Percentiles rank a stretch among this genome's conserved stretches.
Conservation (phyloP, 345 rosid genomes). For the Acer negundo region DNA sequence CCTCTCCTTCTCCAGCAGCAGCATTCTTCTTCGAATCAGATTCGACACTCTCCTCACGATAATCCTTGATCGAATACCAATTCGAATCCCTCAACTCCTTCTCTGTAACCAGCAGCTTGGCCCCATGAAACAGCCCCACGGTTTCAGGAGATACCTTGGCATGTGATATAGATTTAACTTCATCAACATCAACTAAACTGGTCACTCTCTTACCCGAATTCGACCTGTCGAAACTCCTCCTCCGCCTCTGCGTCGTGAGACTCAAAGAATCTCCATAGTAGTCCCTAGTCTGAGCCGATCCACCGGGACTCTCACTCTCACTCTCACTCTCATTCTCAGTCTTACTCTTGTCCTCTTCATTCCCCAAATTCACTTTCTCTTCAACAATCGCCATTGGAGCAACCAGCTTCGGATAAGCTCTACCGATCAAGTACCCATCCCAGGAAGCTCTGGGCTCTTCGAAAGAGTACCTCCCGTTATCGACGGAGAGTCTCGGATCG, state of each 20-base stretch:
- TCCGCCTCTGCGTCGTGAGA: constrained; percentile 37
- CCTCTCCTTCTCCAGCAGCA: constrained; percentile 34
- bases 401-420: constrained; percentile 42
- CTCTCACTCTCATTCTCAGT: constrained; percentile 22
- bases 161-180: constrained; percentile 56
- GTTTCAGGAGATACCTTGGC: constrained; percentile 76
- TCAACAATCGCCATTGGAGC: constrained; percentile 49
- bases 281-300: constrained; percentile 75
- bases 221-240: constrained; percentile 75
- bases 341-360: constrained; percentile 23
- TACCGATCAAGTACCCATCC: constrained; percentile 73
- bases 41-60: constrained; percentile 31
- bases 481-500: constrained; percentile 45
- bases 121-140: constrained; percentile 57
- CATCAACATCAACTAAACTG: constrained; percentile 62
- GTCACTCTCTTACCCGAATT: constrained; percentile 47
- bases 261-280: constrained; percentile 61
- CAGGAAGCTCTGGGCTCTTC: constrained; percentile 84
- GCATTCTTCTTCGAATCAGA: constrained; percentile 52
- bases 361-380: constrained; percentile 50
- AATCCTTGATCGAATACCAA: constrained; percentile 52
- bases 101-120: constrained; percentile 59
- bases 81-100: constrained; percentile 58
- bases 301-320: constrained; percentile 59
- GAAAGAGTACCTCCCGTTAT: constrained; percentile 47